These are phyloP conservation scores for Saitozyma podzolica DNA, from an alignment of 768 basidiomycete species.

Conservation along the genomic window DNA sequence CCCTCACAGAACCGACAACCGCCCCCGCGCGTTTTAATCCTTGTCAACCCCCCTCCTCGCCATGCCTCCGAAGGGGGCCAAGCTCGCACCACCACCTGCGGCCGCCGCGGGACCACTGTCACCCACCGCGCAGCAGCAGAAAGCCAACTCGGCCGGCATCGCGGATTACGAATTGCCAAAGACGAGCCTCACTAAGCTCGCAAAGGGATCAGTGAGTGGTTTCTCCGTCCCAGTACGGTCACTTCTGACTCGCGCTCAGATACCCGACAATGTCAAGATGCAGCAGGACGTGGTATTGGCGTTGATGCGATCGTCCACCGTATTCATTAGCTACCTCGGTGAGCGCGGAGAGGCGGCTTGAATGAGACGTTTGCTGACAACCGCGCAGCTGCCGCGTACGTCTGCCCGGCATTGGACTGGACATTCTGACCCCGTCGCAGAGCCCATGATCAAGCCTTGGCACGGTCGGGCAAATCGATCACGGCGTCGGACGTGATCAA, in stretches of 20 bases:
- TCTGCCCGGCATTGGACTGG: too few relatives aligned
- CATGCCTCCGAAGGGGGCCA: conserved; percentile 40
- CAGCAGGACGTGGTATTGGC: conserved; percentile 87
- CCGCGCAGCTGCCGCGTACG: conserved; percentile 58
- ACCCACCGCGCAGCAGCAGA: conserved; percentile 32
- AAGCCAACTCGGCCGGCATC: conserved; percentile 69
- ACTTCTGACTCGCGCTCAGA: conserved; percentile 54
- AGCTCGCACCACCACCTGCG: conserved; percentile 19
- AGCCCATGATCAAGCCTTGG: conserved; percentile 82
- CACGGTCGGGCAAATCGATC: conserved; percentile 82
- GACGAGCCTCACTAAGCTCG: conserved; percentile 76
- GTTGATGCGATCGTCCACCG: conserved; percentile 82
- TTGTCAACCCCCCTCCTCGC: conserved; percentile 1
- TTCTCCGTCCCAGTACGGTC: too few relatives aligned
- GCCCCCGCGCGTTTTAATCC: neutral
- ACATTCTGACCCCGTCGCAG: conserved; percentile 54
- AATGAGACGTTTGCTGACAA: conserved; percentile 1
- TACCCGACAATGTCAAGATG: conserved; percentile 80
- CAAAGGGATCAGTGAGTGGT: conserved; percentile 71
- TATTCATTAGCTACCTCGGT: conserved; percentile 95
- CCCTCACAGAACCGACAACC: neutral
- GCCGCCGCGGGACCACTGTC: conserved; percentile 12
- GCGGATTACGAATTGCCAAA: conserved; percentile 88
- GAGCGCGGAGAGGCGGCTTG: conserved; percentile 39
- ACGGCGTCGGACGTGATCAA: conserved; percentile 87